phyloP scores from a whole-genome alignment of 768 basidiomycete species.

The Nidularia pulvinata region DNA sequence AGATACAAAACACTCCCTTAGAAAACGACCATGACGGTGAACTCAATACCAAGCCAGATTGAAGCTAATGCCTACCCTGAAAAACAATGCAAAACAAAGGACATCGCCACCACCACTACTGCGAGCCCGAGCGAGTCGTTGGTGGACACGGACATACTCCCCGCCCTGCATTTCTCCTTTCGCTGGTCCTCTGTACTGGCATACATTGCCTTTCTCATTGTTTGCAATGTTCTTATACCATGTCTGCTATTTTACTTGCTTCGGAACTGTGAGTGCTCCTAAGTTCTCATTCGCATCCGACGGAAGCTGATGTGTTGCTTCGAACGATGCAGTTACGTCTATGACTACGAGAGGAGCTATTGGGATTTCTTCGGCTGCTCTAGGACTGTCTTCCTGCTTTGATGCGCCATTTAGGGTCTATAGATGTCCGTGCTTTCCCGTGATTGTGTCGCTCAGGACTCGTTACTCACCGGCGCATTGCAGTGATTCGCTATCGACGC shows the following conservation, averaged over 20 bases:
- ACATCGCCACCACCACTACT: too few species aligned
- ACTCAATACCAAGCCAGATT: too few species aligned
- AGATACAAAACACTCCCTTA: too few species aligned
- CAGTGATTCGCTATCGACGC: slow-evolving; percentile 16
- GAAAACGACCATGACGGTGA: too few species aligned
- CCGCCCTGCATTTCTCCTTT: slow-evolving; percentile 12
- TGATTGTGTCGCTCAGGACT: background rate
- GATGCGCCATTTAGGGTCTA: slow-evolving; percentile 24
- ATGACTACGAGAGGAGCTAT: slow-evolving; percentile 19
- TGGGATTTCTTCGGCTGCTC: slow-evolving; percentile 22
- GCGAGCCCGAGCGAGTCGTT: too few species aligned
- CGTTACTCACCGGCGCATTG: background rate
- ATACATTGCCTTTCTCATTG: slow-evolving; percentile 19
- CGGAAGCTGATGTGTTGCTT: too few species aligned
- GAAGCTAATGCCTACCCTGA: too few species aligned
- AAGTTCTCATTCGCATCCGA: background rate
- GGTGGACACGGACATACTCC: slow-evolving; percentile 6
- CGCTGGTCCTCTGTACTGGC: slow-evolving; percentile 11
- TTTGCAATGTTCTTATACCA: slow-evolving; percentile 24
- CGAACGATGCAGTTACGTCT: slow-evolving; percentile 13
- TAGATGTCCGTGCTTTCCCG: slow-evolving; percentile 13
- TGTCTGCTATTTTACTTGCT: slow-evolving; percentile 23
- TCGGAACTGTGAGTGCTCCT: slow-evolving; percentile 12
- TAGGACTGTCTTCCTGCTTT: slow-evolving; percentile 27
- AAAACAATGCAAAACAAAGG: too few species aligned